Base-by-base conservation (phyloP, 257 asterid species). In the Striga asiatica region DNA sequence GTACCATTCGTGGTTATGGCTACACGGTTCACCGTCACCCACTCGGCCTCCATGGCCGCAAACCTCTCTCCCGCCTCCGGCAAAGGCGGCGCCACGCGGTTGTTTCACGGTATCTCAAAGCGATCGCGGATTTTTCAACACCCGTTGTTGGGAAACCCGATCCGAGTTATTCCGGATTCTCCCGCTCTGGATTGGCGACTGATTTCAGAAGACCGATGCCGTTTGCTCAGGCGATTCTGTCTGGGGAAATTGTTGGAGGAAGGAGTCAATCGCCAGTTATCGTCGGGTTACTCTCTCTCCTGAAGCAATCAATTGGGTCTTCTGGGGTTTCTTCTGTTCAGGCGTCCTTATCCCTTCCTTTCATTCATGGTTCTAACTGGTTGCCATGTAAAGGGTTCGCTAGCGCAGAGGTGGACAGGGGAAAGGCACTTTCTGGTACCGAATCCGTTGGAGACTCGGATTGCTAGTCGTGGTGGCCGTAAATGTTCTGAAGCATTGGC, bases 331-430 rank as follows among this genome's bases (percentile, higher is more conserved):
- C 95, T 17, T 80, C 85, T 12, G 16, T 78, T 2, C 78, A 76
- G 50, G 72, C 81, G 14, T 75, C 81, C 0, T 38, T 75, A 9
- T 32, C 79, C 31, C 48, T 85, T 50, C 76, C 87, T 2, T 77
- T 82, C 64, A 41, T 88, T 8, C 78, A 76, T 5, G 83, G 72
- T 4, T 82, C 94, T 8, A 85, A 82, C 68, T 78, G 89, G 87
- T 38, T 77, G 45, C 89, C 94, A 1, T 76, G 83, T 58, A 76
- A 72, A 55, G 81, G 71, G 65, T 70, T 75, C 8, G 21, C 70
- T 11, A 60, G 19, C 29, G 17, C 70, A n/a, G 78, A 78, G 43
- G 82, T 86, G 14, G 89, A 83, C 70, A 74, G 77, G 54, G 93
- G 95, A 41, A 93, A 91, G 28, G 22, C 81, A 5, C 16, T 54